These are phyloP conservation scores for Gremmenia infestans DNA, from an alignment of 2,329 filamentous ascomycete species.

Conservation along the genomic window DNA sequence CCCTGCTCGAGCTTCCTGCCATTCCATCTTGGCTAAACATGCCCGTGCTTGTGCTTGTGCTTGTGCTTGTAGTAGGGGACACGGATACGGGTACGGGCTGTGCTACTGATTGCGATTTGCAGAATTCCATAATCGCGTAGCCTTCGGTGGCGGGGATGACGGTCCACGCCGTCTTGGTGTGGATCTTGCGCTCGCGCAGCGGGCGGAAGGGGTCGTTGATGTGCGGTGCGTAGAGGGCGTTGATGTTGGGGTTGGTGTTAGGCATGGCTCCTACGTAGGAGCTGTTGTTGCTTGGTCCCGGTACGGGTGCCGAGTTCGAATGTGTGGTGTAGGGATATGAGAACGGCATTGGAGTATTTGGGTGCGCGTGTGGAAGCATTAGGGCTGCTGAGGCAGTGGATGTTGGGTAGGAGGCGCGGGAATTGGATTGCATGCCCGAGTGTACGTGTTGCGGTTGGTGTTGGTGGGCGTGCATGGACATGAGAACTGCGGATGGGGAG, in stretches of 20 bases:
- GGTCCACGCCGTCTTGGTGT: slow-evolving; percentile 27
- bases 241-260: background rate
- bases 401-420: slow-evolving; percentile 4
- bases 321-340: too few species aligned
- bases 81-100: background rate
- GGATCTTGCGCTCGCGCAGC: slow-evolving; percentile 23
- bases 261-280: background rate
- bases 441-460: background rate
- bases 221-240: background rate
- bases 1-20: too few species aligned
- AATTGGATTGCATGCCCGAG: background rate
- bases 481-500: slow-evolving; percentile 15
- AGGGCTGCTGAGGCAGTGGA: background rate
- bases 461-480: slow-evolving; percentile 16
- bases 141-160: slow-evolving; percentile 25
- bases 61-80: too few species aligned
- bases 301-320: too few species aligned
- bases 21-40: too few species aligned
- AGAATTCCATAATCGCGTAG: slow-evolving; percentile 25
- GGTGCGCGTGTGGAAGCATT: too few species aligned
- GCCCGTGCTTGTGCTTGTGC: background rate
- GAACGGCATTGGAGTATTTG: too few species aligned
- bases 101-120: slow-evolving; percentile 18
- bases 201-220: slow-evolving; percentile 21
- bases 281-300: too few species aligned